Base-by-base conservation (phyloP, 2,329 filamentous ascomycete species). In the Colletotrichum tanaceti region DNA sequence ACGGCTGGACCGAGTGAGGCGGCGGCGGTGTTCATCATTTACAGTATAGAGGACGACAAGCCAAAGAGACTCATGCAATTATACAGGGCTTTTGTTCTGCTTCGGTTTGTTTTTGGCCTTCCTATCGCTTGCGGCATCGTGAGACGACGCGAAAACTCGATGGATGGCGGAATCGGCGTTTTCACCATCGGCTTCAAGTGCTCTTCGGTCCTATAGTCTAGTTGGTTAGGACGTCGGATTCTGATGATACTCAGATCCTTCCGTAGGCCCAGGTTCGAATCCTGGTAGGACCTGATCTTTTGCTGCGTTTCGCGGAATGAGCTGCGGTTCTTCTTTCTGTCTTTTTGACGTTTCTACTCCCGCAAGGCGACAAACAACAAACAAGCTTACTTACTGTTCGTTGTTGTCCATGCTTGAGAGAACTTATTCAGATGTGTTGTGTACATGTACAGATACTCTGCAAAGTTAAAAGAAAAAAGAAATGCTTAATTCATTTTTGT, bases 1-100 rank as follows among this genome's bases (percentile, higher is more conserved):
- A 84, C 64, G 81, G 79, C 1, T 83, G 82, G 81, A 74, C 74
- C 49, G 74, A 74, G 54, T 75, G 39, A 71, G 18, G n/a, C n/a
- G n/a, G 28, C 38, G 6, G 28, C 13, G n/a, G 9, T 20, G 32
- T 32, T 9, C 6, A n/a, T 16, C 39, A 20, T 18, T 35, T 35
- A 20, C 4, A 58, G 57, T 18, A n/a, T 6, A 9, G 13, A 18
- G 24, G 7, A 13, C 18, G 10, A 22, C 6, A 22, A 32, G n/a
- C 2, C 32, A 1, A 11, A 3, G 1, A 10, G 24, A 5, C n/a
- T 41, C 16, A 41, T 16, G 39, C 11, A 6, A 16, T 5, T 16
- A 28, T 24, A n/a, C 4, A 14, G 53, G n/a, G n/a, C n/a, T 20
- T 22, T 32, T 14, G 6, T 13, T 13, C 10, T 18, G 3, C 11